Evolutionary conservation across 1,139 yeast genomes (phyloP).

Genomic region (Kodamaea sp.): DNA sequence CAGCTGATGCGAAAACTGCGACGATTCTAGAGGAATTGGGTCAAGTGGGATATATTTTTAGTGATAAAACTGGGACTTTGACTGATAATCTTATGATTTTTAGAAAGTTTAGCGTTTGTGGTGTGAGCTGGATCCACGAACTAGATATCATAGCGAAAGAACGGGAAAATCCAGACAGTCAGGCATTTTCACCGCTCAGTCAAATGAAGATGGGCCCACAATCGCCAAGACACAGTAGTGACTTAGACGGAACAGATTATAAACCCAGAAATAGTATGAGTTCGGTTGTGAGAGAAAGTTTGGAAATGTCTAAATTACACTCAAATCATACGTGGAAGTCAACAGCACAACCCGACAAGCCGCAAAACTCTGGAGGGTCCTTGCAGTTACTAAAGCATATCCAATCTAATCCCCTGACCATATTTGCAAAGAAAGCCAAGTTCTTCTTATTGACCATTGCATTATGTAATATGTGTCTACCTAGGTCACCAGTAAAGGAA

Average conservation of each 20-base stretch:
- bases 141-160: constrained; percentile 47
- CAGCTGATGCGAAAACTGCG: constrained; percentile 94
- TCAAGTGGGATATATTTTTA: constrained; percentile 90
- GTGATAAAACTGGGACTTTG: constrained; percentile 96
- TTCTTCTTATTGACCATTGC: constrained; percentile 83
- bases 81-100: constrained; percentile 91
- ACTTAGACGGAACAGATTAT: constrained; percentile 6
- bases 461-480: constrained; percentile 86
- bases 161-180: constrained; percentile 6
- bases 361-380: constrained; percentile 32
- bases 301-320: constrained; percentile 20
- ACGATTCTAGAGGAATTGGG: constrained; percentile 96
- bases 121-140: constrained; percentile 88
- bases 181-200: constrained; percentile 4
- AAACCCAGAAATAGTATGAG: constrained; percentile 31
- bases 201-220: constrained; percentile 1
- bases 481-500: constrained; percentile 43
- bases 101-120: constrained; percentile 80
- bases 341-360: constrained; percentile 37
- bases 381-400: constrained; percentile 66
- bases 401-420: constrained; percentile 68
- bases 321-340: constrained; percentile 36
- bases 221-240: constrained; percentile 11
- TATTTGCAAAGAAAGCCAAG: constrained; percentile 71
- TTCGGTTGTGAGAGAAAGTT: constrained; percentile 34